Evolutionary conservation across 495 filamentous ascomycete genomes (phyloP), one percentile per base, ranked within the genome.

Genomic region (Podospora pseudocomata): DNA sequence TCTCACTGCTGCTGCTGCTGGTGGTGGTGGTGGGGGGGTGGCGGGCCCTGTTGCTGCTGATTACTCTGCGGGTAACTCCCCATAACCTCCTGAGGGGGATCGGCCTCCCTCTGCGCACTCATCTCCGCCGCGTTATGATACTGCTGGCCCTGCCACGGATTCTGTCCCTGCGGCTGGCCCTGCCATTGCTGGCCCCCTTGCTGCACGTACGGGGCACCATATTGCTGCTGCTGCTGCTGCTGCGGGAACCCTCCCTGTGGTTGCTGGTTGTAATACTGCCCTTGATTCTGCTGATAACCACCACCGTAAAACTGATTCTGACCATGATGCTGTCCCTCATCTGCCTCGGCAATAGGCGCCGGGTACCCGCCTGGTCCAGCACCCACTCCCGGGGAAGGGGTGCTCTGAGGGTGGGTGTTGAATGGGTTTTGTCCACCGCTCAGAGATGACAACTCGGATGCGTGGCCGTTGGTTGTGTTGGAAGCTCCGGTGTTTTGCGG

Each of bases 81-180:
- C 34, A 39, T 58, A 2, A 70, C 66, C 63, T 73, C 71, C 63
- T 73, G 71, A 28, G 66, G 68, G 62, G 67, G 68, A 30, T 68
- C 65, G 0, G 27, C 58, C 60, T 70, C 71, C 56, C 65, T 28
- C 15, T 32, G 2, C 4, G 67, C 59, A 20, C 71, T 68, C 71
- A 73, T 68, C 71, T 70, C 71, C 20, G 62, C 19, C 13, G 63
- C 20, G 34, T 60, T 57, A 0, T 58, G 56, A 20, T 58, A 58
- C 18, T 27, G 19, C n/a, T 20, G 56, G 3, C 54, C 67, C 30
- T 65, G 65, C 55, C 60, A 57, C 28, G 65, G 62, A 32, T 32
- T 32, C 30, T 32, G 30, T 32, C 30, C 30, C 7, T 32, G 30
- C 30, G 30, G 30, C 56, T 20, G 56, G 0, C 54, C 67, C 30